Base-by-base conservation (phyloP, 2,329 filamentous ascomycete species). In the Cladorrhinum sp. region DNA sequence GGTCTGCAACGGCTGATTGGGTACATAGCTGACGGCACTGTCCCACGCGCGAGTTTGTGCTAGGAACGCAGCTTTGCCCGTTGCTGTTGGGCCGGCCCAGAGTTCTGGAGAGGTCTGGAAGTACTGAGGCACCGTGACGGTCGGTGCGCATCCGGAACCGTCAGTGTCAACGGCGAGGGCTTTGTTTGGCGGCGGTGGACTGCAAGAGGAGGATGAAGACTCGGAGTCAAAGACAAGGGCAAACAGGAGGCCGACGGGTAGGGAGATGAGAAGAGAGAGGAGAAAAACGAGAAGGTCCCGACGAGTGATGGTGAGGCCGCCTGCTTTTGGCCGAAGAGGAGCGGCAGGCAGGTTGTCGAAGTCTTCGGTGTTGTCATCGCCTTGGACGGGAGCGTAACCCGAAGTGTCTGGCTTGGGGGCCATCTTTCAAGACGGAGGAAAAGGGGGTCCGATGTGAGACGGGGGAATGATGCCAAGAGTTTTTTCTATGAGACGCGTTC, bases 1-100 rank as follows among this genome's bases (percentile, higher is more conserved):
- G 1, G 89, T 92, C 76, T 91, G 87, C 59, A 92, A 76, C 53
- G 89, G 89, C 53, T 81, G 77, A 68, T 90, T 90, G 13, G 88
- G 86, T 29, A 87, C 84, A 69, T 85, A 91, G 4, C 85, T 81
- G 1, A 76, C 82, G 8, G 85, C 80, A 64, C 89, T 27, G 27
- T 87, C 81, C 41, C 89, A 85, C 1, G 83, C 81, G 65, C 88
- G 86, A 6, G 85, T 90, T 74, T 91, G 84, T 1, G 88, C 89
- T 60, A 92, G 76, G 71, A 91, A 91, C 1, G 89, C 85, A 24
- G 88, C 79, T 59, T 75, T 77, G 13, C 89, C 90, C 1, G 89
- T 92, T n/a, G 85, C 79, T 3, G 86, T 91, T 38, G 87, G 87
- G 1, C 88, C 88, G 72, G 79, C 74, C 78, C 80, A 85, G 50